A percentile compares a stretch with the other conserved stretches of the same genome.
Evolutionary conservation across 2,329 filamentous ascomycete species (phyloP).

Genomic region (Sclerotinia minor): DNA sequence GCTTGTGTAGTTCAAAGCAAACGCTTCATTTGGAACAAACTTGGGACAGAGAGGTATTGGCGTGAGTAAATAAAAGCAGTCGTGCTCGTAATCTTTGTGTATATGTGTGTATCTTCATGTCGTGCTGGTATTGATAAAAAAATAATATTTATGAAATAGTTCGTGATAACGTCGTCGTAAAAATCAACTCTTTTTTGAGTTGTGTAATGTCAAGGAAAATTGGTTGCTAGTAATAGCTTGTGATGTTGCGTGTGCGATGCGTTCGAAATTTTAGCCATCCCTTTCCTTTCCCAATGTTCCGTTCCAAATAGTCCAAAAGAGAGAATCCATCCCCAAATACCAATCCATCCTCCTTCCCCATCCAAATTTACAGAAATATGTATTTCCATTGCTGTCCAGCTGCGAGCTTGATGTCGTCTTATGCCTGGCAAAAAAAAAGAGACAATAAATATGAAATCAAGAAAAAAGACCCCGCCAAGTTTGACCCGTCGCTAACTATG

Average conservation of each 20-base stretch:
- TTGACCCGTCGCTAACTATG: slow-evolving; percentile 27
- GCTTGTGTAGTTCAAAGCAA: slow-evolving; percentile 22
- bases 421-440: slow-evolving; percentile 20
- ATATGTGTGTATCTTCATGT: slow-evolving; percentile 4
- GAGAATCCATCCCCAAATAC: slow-evolving; percentile 22
- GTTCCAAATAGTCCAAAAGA: slow-evolving; percentile 22
- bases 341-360: not conserved
- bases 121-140: slow-evolving; percentile 10
- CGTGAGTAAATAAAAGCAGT: slow-evolving; percentile 4
- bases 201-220: slow-evolving; percentile 16
- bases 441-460: slow-evolving; percentile 21
- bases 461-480: slow-evolving; percentile 20
- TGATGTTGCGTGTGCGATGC: slow-evolving; percentile 20
- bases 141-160: slow-evolving; percentile 25
- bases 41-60: slow-evolving; percentile 18
- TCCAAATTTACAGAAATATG: slow-evolving; percentile 23
- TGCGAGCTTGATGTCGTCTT: slow-evolving; percentile 26
- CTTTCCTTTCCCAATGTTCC: slow-evolving; percentile 12
- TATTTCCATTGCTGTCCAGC: slow-evolving; percentile 25
- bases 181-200: slow-evolving; percentile 10
- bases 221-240: slow-evolving; percentile 25
- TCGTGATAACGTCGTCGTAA: slow-evolving; percentile 26
- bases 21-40: slow-evolving; percentile 22
- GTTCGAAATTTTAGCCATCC: slow-evolving; percentile 2
- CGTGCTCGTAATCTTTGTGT: slow-evolving; percentile 5